These are phyloP conservation scores for Lactarius psammicola DNA, from an alignment of 768 basidiomycete species.

Conservation along the genomic window DNA sequence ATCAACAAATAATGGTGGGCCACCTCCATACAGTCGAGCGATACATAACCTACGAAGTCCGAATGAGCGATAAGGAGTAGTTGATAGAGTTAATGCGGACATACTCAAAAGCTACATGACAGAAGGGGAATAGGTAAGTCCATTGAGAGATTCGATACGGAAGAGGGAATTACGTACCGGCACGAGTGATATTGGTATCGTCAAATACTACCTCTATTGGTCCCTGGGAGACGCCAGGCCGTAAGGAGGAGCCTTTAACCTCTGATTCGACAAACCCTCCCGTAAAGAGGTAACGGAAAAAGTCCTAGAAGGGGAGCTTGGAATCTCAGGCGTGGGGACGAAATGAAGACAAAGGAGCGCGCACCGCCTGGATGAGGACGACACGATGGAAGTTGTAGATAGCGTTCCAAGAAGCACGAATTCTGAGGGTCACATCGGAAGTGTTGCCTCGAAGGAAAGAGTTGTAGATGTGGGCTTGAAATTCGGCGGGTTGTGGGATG, in stretches of 20 bases:
- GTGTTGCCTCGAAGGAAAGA: constrained; percentile 71
- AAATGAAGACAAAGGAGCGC: not conserved
- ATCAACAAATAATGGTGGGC: constrained; percentile 69
- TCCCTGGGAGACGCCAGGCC: constrained; percentile 38
- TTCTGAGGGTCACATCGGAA: constrained; percentile 72
- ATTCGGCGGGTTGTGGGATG: constrained; percentile 49
- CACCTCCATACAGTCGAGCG: constrained; percentile 82
- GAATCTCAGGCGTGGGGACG: not conserved
- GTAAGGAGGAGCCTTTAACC: constrained; percentile 9
- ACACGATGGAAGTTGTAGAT: constrained; percentile 80
- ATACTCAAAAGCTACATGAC: constrained; percentile 68
- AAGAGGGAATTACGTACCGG: constrained; percentile 53
- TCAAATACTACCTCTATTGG: constrained; percentile 73
- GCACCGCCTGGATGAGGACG: constrained; percentile 83
- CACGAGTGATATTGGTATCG: constrained; percentile 84
- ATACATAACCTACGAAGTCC: constrained; percentile 65
- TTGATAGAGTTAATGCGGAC: not conserved
- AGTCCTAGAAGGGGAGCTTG: constrained; percentile 52
- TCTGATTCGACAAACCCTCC: constrained; percentile 69
- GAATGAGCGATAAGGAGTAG: constrained; percentile 6
- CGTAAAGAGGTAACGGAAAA: constrained; percentile 86
- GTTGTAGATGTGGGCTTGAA: constrained; percentile 74
- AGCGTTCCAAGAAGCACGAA: constrained; percentile 67
- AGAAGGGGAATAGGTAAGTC: constrained; percentile 27
- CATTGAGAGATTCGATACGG: constrained; percentile 10